These are phyloP conservation scores for Fragaria iinumae DNA, from an alignment of 306 rosid genomes.

Conservation along the genomic window DNA sequence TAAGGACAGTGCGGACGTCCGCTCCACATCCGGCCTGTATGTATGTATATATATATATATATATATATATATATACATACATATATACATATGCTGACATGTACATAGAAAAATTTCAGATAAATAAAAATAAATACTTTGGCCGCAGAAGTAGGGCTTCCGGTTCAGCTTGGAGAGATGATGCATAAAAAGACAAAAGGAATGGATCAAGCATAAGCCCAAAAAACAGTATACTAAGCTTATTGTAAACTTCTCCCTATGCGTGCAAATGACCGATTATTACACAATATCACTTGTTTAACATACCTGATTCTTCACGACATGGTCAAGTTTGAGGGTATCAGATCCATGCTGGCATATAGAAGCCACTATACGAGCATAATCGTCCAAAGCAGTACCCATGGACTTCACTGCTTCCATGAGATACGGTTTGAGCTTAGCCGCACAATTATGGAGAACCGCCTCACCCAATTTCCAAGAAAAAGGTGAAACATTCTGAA, in stretches of 20 bases:
- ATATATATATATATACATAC: too few species aligned
- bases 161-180: neutral
- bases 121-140: neutral
- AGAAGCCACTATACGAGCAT: slow-evolving; percentile 42
- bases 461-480: slow-evolving; percentile 65
- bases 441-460: slow-evolving; percentile 60
- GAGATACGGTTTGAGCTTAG: slow-evolving; percentile 52
- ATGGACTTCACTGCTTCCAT: slow-evolving; percentile 46
- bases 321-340: slow-evolving; percentile 12
- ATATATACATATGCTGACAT: neutral
- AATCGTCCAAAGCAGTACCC: slow-evolving; percentile 45
- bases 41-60: too few species aligned
- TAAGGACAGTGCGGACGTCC: too few species aligned
- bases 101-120: neutral
- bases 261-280: slow-evolving; percentile 20
- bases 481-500: slow-evolving; percentile 51
- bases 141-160: neutral
- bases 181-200: neutral
- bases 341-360: slow-evolving; percentile 43
- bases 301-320: slow-evolving; percentile 32
- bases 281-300: slow-evolving; percentile 16
- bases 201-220: neutral
- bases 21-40: too few species aligned
- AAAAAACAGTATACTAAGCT: neutral
- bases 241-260: slow-evolving; percentile 6